Evolutionary conservation across 2,329 filamentous ascomycete species (phyloP).

Genomic region (Fusarium azukiicola): DNA sequence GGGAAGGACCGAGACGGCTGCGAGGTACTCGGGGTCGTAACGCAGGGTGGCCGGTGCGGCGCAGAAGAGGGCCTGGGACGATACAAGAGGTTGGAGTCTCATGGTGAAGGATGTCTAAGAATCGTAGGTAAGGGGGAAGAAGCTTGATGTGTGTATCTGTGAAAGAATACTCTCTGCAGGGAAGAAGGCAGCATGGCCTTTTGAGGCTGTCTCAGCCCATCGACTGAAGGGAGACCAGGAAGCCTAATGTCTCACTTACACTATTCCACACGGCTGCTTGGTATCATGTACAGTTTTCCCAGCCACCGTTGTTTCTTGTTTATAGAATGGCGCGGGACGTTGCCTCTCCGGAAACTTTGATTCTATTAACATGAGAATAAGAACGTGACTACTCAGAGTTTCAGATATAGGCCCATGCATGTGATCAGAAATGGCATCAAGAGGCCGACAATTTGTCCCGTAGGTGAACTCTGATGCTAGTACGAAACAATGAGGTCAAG

Average conservation of each 20-base stretch:
- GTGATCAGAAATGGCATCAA: background rate
- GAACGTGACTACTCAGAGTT: constrained; percentile 12
- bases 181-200: constrained; percentile 10
- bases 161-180: background rate
- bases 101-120: background rate
- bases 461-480: background rate
- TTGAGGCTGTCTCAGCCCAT: constrained; percentile 2
- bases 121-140: background rate
- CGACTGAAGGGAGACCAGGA: background rate
- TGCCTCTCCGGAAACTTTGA: constrained; percentile 10
- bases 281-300: background rate
- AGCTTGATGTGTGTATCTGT: background rate
- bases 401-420: background rate
- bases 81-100: constrained; percentile 1
- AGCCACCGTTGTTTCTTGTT: background rate
- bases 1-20: background rate
- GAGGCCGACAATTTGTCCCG: background rate
- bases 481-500: background rate
- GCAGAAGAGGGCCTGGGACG: background rate
- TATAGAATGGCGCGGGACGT: constrained; percentile 8
- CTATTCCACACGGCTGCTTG: background rate
- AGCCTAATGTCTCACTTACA: background rate
- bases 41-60: constrained; percentile 20
- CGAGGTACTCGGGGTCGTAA: constrained; percentile 34
- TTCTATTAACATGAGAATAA: background rate